Percentiles rank a stretch among this genome's conserved stretches.
phyloP scores from a whole-genome alignment of 768 basidiomycete species.

The Pleurotus salmoneostramineus region DNA sequence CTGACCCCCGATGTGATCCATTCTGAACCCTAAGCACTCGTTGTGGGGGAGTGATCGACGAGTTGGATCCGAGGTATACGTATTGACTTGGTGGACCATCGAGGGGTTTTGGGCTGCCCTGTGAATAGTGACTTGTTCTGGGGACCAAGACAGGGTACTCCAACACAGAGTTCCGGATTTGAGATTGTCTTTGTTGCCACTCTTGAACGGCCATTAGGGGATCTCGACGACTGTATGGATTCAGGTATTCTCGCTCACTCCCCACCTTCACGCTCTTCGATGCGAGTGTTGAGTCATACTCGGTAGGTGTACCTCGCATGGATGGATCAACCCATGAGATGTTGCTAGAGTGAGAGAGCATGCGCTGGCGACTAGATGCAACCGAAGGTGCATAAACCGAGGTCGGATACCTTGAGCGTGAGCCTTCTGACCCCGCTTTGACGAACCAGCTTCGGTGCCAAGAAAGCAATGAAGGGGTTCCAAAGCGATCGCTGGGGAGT shows the following conservation, averaged over 20 bases:
- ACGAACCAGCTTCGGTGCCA: constrained; percentile 1
- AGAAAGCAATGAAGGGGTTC: not conserved
- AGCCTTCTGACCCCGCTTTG: not conserved
- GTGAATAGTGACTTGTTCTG: too few species aligned
- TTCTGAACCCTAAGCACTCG: too few species aligned
- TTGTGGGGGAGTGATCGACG: too few species aligned
- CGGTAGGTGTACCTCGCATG: not conserved
- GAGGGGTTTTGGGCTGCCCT: too few species aligned
- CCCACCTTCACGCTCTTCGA: constrained; percentile 3
- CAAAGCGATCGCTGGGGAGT: not conserved
- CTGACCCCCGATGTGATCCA: too few species aligned
- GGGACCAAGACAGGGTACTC: too few species aligned
- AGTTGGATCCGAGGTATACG: too few species aligned
- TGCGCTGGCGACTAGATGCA: not conserved
- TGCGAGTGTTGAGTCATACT: not conserved
- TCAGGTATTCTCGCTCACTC: not conserved
- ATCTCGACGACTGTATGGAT: not conserved
- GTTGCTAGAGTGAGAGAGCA: not conserved
- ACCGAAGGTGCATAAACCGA: not conserved
- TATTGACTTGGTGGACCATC: too few species aligned
- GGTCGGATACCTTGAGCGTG: not conserved
- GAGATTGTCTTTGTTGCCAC: constrained; percentile 5
- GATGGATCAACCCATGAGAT: not conserved
- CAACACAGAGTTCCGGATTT: not conserved
- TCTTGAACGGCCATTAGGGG: not conserved